Evolutionary conservation across 108 stramenopile species (phyloP).

Genomic region (Nitzschia inconspicua): DNA sequence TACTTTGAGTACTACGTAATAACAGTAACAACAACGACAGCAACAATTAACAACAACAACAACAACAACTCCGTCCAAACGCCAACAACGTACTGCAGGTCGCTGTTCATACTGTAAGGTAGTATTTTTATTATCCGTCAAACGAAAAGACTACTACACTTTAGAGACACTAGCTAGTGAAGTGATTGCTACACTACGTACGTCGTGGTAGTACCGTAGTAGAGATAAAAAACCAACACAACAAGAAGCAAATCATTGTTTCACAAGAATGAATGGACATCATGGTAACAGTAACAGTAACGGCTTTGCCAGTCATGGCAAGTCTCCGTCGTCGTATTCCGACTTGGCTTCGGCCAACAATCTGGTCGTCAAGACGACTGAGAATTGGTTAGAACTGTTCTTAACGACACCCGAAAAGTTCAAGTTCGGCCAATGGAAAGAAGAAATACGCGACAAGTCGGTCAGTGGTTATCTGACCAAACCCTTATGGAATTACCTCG

Average conservation of each 20-base stretch:
- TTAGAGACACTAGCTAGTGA: too few species aligned
- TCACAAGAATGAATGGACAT: too few species aligned
- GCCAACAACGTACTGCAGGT: too few species aligned
- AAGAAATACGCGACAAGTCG: conserved; percentile 69
- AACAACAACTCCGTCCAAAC: not conserved
- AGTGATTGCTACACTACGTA: too few species aligned
- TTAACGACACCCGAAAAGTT: conserved; percentile 82
- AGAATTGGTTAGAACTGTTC: conserved; percentile 88
- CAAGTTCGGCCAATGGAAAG: conserved; percentile 78
- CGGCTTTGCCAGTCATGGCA: too few species aligned
- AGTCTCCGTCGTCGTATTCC: conserved; percentile 1
- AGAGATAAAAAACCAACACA: too few species aligned
- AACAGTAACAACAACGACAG: conserved; percentile 11
- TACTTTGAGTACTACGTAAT: not conserved
- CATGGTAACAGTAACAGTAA: too few species aligned
- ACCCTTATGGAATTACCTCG: conserved; percentile 54
- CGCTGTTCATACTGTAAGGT: too few species aligned
- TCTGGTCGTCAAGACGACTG: conserved; percentile 45
- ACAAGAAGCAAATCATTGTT: too few species aligned
- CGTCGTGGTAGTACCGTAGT: too few species aligned
- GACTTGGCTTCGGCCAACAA: conserved; percentile 13
- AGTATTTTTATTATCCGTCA: too few species aligned
- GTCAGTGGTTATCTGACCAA: conserved; percentile 58
- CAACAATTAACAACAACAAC: conserved; percentile 1
- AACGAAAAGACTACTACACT: too few species aligned